Evolutionary conservation across 352 stramenopile species (phyloP).

Genomic region (Pythium periplocum): DNA sequence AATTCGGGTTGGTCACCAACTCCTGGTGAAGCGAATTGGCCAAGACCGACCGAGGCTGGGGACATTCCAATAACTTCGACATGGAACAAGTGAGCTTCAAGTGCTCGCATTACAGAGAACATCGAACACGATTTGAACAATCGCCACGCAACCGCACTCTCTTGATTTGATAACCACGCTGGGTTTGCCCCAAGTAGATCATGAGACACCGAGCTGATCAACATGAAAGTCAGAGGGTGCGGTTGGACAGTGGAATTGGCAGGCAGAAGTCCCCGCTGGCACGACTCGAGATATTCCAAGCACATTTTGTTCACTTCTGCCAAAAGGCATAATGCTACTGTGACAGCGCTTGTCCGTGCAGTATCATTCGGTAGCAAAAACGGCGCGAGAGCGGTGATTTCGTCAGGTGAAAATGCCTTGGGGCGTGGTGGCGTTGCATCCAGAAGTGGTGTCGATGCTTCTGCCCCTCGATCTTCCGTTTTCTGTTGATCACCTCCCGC

Average conservation of each 20-base stretch:
- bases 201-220: conserved; percentile 77
- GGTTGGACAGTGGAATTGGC: conserved; percentile 63
- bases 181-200: conserved; percentile 31
- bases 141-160: conserved; percentile 25
- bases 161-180: conserved; percentile 15
- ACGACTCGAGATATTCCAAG: conserved; percentile 70
- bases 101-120: conserved; percentile 57
- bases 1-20: conserved; percentile 14
- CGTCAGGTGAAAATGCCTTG: conserved; percentile 54
- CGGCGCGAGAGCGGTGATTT: conserved; percentile 59
- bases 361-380: conserved; percentile 47
- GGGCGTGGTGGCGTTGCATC: conserved; percentile 27
- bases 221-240: conserved; percentile 84
- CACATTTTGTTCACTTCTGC: conserved; percentile 62
- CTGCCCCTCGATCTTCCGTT: conserved; percentile 32
- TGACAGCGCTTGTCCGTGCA: conserved; percentile 41
- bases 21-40: conserved; percentile 41
- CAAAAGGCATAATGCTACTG: conserved; percentile 49
- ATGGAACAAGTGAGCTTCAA: conserved; percentile 85
- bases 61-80: conserved; percentile 72
- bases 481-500: conserved; percentile 1
- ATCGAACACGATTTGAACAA: conserved; percentile 57
- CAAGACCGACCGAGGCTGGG: conserved; percentile 79
- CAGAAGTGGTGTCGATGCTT: conserved; percentile 4
- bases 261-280: conserved; percentile 53